Evolutionary conservation across 2,329 filamentous ascomycete genomes (phyloP), one percentile per base, ranked within the genome.

Genomic region (Fusarium avenaceum): DNA sequence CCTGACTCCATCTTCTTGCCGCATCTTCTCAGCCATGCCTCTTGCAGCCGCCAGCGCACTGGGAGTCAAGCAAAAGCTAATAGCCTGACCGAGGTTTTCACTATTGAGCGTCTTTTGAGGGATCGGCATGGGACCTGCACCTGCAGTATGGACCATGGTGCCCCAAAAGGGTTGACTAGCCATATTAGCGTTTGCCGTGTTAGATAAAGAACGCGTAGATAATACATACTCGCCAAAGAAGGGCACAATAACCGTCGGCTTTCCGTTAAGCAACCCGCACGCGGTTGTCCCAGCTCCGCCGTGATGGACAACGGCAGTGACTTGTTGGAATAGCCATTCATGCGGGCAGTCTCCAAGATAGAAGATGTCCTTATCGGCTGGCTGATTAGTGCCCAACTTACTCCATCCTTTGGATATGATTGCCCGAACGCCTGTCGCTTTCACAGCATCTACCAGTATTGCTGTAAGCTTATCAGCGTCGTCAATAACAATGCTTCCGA

Each of bases 391-490:
- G 2, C 90, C 90, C 2, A 93, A 79, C 0, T 88, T 89, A 38
- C 90, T 89, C 90, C 90, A 93, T 1, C 90, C 90, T 73, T 91
- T 90, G 1, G 88, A 90, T 0, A 93, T 87, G 4, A 93, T 78
- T 0, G 89, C 90, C 7, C 90, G 83, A 1, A 90, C 87, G 4
- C 90, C 90, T 0, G 89, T 85, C 50, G 81, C 77, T 58, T 85
- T 80, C 7, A 91, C 85, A 2, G 90, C 90, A 22, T 90, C 84
- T 42, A 92, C 88, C 24, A 93, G 89, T 77, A 90, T 86, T 19
- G 85, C 76, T 0, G 89, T 92, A 62, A 92, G 89, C 2, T 78
- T 79, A 38, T 90, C 84, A 0, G 90, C 86, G 64, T 92, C 86
- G 49, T 92, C 90, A 1, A 92, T 87, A 0, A 92, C 90, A 47